phyloP scores from a whole-genome alignment of 2,329 filamentous ascomycete species.

The Drechslera avenae region DNA sequence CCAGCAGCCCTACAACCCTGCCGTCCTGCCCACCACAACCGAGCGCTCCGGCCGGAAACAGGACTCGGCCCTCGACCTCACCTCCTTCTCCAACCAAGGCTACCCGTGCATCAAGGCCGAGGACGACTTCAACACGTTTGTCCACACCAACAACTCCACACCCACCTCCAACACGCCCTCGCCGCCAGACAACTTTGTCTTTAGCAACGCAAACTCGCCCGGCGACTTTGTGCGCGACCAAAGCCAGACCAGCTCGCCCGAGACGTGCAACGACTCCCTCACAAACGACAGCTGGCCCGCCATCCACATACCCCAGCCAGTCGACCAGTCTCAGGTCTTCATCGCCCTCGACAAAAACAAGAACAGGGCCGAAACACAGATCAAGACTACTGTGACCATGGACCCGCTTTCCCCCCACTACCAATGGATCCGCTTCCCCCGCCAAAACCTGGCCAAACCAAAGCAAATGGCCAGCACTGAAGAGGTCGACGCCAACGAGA shows the following conservation, averaged over 20 bases:
- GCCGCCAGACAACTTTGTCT: constrained; percentile 35
- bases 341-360: constrained; percentile 58
- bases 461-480: constrained; percentile 83
- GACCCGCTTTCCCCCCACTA: constrained; percentile 75
- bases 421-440: constrained; percentile 82
- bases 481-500: constrained; percentile 71
- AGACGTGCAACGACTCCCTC: constrained; percentile 30
- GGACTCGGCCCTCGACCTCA: constrained; percentile 34
- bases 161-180: constrained; percentile 37
- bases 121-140: constrained; percentile 22
- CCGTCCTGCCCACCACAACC: constrained; percentile 7
- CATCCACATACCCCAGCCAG: constrained; percentile 36
- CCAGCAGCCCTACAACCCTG: constrained; percentile 7
- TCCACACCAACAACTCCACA: constrained; percentile 30
- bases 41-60: constrained; percentile 25
- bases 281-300: constrained; percentile 28
- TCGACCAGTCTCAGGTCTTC: constrained; percentile 27
- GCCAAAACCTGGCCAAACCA: constrained; percentile 90
- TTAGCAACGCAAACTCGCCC: constrained; percentile 42
- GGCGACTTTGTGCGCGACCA: constrained; percentile 36
- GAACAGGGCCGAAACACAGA: constrained; percentile 95
- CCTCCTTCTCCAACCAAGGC: constrained; percentile 13
- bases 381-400: constrained; percentile 81
- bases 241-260: constrained; percentile 41
- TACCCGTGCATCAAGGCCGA: constrained; percentile 24